phyloP scores from a whole-genome alignment of 108 stramenopile species.

The Epipyxis sp. region DNA sequence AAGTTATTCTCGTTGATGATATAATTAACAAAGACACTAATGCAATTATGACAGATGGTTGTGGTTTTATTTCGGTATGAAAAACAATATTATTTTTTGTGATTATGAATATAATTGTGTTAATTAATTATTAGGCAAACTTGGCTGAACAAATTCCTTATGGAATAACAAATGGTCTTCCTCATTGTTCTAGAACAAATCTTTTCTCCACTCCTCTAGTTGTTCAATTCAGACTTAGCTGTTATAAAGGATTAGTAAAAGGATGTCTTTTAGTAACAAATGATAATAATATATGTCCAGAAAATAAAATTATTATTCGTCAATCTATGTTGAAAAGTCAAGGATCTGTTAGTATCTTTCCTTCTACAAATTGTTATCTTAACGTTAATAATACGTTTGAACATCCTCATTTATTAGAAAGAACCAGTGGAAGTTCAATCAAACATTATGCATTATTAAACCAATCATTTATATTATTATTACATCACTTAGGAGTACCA shows the following conservation, averaged over 20 bases:
- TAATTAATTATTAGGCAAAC: no score
- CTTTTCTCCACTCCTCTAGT: not conserved
- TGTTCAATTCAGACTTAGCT: not conserved
- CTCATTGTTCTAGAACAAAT: not conserved
- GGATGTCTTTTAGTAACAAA: slow-evolving; percentile 22
- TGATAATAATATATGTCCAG: slow-evolving; percentile 7
- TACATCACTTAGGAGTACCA: slow-evolving; percentile 11
- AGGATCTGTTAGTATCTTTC: no score
- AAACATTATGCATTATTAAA: not conserved
- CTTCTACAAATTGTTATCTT: not conserved
- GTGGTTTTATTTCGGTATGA: slow-evolving; percentile 8
- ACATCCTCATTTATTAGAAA: not conserved
- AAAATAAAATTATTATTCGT: not conserved
- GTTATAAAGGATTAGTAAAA: not conserved
- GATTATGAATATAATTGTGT: no score
- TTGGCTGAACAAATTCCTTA: slow-evolving; percentile 12
- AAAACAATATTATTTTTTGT: no score
- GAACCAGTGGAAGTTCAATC: not conserved
- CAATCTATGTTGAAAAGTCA: slow-evolving; percentile 1
- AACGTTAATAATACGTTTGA: slow-evolving; percentile 26
- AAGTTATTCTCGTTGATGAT: not conserved
- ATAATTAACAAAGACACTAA: not conserved
- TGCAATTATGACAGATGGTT: slow-evolving; percentile 25
- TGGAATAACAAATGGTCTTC: not conserved
- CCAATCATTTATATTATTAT: not conserved